phyloP scores from a whole-genome alignment of 192 early-diverging fungal genomes.

The Physocladia obscura region DNA sequence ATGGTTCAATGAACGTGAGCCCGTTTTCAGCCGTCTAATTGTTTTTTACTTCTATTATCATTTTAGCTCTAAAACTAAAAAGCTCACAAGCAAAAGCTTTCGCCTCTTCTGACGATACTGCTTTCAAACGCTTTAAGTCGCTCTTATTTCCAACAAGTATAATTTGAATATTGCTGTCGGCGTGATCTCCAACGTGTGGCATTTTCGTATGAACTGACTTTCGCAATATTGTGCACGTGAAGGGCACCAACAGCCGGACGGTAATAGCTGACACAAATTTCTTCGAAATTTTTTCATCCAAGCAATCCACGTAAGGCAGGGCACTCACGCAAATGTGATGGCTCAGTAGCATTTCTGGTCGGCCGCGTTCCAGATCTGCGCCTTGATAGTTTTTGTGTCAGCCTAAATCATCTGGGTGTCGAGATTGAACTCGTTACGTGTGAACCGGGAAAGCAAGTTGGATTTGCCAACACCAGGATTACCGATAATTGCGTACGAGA shows the following conservation, averaged over 20 bases:
- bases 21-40: conserved; percentile 81
- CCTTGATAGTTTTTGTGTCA: conserved; percentile 96
- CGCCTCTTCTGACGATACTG: conserved; percentile 96
- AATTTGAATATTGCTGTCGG: conserved; percentile 94
- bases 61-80: too few species aligned
- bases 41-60: too few species aligned
- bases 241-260: conserved; percentile 86
- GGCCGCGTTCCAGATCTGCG: conserved; percentile 99
- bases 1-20: conserved; percentile 97
- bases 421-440: conserved; percentile 96
- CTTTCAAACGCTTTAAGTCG: conserved; percentile 92
- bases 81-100: conserved; percentile 91
- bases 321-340: conserved; percentile 58
- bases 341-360: conserved; percentile 66
- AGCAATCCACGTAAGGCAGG: too few species aligned
- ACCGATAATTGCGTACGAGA: conserved; percentile 64
- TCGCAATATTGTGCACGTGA: conserved; percentile 96
- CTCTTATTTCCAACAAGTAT: conserved; percentile 99
- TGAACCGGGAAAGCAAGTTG: conserved; percentile 94
- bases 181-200: conserved; percentile 81
- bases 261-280: conserved; percentile 30
- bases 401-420: conserved; percentile 95
- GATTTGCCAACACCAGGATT: conserved; percentile 98
- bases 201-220: conserved; percentile 92
- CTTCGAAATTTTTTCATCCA: too few species aligned